phyloP scores from a whole-genome alignment of 2,329 filamentous ascomycete species.

The Apiospora hydei region DNA sequence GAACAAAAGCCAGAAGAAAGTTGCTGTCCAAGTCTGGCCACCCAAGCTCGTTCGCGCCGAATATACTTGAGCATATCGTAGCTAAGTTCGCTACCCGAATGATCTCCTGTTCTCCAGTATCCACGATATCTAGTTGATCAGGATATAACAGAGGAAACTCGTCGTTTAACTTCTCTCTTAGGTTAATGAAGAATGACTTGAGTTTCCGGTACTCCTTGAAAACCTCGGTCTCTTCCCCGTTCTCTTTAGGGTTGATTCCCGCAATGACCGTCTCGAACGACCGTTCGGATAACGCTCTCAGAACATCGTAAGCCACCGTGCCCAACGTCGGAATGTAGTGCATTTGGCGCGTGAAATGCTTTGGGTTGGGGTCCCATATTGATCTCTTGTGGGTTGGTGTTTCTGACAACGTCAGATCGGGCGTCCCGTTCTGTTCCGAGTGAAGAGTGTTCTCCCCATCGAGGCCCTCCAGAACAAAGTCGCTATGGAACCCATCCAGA shows the following conservation, averaged over 20 bases:
- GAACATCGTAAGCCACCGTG: constrained; percentile 42
- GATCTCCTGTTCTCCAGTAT: constrained; percentile 37
- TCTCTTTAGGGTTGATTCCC: constrained; percentile 7
- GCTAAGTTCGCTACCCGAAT: constrained; percentile 43
- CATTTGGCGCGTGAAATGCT: constrained; percentile 42
- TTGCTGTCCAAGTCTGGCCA: constrained; percentile 42
- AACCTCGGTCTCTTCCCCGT: constrained; percentile 37
- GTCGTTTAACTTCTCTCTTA: constrained; percentile 39
- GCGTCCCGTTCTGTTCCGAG: constrained; percentile 15
- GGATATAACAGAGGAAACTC: constrained; percentile 37
- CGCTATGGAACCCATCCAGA: constrained; percentile 20
- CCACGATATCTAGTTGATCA: constrained; percentile 36
- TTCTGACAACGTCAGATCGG: constrained; percentile 16
- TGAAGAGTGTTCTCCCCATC: constrained; percentile 28
- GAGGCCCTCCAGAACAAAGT: constrained; percentile 22
- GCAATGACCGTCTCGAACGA: constrained; percentile 35
- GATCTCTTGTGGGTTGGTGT: constrained; percentile 31
- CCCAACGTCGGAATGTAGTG: constrained; percentile 43
- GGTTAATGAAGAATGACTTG: constrained; percentile 38
- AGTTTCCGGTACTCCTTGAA: constrained; percentile 40
- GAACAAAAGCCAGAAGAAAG: constrained; percentile 42
- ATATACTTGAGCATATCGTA: constrained; percentile 43
- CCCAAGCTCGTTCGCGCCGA: constrained; percentile 42
- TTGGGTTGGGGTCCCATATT: constrained; percentile 41
- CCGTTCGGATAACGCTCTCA: constrained; percentile 43